phyloP scores from a whole-genome alignment of 1,284 basidiomycete species.

The Cutaneotrichosporon sp. region DNA sequence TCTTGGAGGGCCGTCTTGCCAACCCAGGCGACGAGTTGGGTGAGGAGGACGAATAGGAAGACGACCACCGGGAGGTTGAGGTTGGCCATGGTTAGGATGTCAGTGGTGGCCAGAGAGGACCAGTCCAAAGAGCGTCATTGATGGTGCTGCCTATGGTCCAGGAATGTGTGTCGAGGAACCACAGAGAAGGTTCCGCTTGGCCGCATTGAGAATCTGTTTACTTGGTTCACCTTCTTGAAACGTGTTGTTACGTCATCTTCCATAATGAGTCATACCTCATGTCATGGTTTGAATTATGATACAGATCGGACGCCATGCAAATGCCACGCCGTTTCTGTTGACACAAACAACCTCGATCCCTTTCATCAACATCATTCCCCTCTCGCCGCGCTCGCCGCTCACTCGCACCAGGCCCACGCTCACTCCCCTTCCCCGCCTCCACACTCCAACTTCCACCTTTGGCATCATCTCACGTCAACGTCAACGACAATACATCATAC shows the following conservation, averaged over 20 bases:
- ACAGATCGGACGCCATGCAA: neutral
- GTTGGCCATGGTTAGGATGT: slow-evolving; percentile 24
- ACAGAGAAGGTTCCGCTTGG: neutral
- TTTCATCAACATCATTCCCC: neutral
- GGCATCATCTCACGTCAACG: neutral
- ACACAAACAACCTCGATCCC: neutral
- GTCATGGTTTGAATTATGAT: neutral
- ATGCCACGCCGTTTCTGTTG: neutral
- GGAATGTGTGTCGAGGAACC: neutral
- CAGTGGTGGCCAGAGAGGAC: neutral
- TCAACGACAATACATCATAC: neutral
- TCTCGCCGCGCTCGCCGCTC: neutral
- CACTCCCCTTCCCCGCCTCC: neutral
- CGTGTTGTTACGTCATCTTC: neutral
- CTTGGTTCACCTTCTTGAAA: neutral
- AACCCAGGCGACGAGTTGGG: slow-evolving; percentile 80
- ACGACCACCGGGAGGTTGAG: slow-evolving; percentile 68
- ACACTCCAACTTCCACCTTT: neutral
- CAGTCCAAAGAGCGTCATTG: neutral
- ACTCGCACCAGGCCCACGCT: neutral
- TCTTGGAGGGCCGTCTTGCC: slow-evolving; percentile 78
- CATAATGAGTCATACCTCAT: neutral
- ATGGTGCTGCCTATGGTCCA: neutral
- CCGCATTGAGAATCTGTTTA: neutral
- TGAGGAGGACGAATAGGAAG: slow-evolving; percentile 73